Evolutionary conservation across 352 stramenopile species (phyloP).

Genomic region (Phytophthora cryptogea): DNA sequence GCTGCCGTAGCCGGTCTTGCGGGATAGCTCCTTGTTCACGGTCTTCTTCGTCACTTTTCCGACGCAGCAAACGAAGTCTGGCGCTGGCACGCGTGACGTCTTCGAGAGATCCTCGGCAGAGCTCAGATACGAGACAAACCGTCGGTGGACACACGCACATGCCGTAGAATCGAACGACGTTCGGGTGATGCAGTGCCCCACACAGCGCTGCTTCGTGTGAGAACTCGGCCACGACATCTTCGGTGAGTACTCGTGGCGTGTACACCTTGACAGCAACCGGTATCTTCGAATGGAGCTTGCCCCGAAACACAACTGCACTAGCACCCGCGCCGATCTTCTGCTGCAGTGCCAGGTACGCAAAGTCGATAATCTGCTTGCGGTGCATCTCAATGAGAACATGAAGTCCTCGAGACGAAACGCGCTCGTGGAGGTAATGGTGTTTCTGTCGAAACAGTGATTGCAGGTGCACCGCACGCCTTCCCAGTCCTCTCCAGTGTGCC

Average conservation of each 20-base stretch:
- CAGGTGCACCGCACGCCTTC: slow-evolving; percentile 53
- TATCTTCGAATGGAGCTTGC: slow-evolving; percentile 52
- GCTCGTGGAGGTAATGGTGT: slow-evolving; percentile 52
- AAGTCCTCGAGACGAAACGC: slow-evolving; percentile 62
- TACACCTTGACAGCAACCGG: slow-evolving; percentile 83
- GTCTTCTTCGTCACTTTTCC: slow-evolving; percentile 9
- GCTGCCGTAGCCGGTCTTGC: slow-evolving; percentile 22
- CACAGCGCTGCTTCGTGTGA: slow-evolving; percentile 81
- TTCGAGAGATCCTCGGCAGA: slow-evolving; percentile 53
- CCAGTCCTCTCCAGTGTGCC: slow-evolving; percentile 70
- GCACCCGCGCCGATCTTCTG: slow-evolving; percentile 54
- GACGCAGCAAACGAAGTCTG: slow-evolving; percentile 19
- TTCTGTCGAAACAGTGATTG: slow-evolving; percentile 60
- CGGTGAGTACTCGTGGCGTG: slow-evolving; percentile 54
- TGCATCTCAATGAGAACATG: slow-evolving; percentile 76
- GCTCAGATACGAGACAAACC: slow-evolving; percentile 71
- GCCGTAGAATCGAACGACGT: slow-evolving; percentile 84
- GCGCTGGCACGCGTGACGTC: slow-evolving; percentile 41
- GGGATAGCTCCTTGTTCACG: slow-evolving; percentile 9
- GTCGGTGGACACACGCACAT: slow-evolving; percentile 82
- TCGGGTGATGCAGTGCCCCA: slow-evolving; percentile 70
- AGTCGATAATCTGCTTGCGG: slow-evolving; percentile 70
- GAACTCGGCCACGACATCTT: slow-evolving; percentile 78
- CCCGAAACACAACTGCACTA: slow-evolving; percentile 68
- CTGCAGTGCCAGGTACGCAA: slow-evolving; percentile 55